Percentiles rank a stretch among this genome's conserved stretches.
These are phyloP conservation scores for Arabis alpina DNA, from an alignment of 345 rosid genomes.

Conservation along the genomic window DNA sequence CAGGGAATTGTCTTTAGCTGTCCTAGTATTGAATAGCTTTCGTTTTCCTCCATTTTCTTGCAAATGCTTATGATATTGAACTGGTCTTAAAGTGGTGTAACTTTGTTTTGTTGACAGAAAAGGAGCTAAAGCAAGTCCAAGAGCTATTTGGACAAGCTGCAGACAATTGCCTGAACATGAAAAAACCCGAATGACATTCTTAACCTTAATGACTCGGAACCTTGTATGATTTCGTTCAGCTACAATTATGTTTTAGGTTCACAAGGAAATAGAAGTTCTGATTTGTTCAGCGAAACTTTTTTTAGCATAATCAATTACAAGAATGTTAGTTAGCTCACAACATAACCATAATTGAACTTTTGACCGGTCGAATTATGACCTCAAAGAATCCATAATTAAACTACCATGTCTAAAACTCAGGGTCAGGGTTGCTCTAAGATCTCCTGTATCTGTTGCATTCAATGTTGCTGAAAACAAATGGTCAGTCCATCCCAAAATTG, in stretches of 20 bases:
- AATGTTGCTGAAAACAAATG: conserved; percentile 7
- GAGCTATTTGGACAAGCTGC: conserved; percentile 79
- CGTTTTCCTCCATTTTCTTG: background rate
- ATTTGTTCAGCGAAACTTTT: background rate
- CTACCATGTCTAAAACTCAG: background rate
- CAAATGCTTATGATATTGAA: background rate
- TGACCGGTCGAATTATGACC: conserved; percentile 2
- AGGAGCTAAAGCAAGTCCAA: conserved; percentile 82
- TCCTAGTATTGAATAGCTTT: background rate
- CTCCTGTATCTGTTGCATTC: background rate
- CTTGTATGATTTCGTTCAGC: conserved; percentile 5
- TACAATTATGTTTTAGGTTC: background rate
- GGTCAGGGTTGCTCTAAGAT: background rate
- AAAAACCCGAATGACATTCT: conserved; percentile 64
- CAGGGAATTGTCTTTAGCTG: background rate
- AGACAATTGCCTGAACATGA: conserved; percentile 84
- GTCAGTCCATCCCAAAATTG: conserved; percentile 2
- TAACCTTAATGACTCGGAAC: conserved; percentile 18
- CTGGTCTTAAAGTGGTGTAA: background rate
- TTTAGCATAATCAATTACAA: background rate
- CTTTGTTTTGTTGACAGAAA: conserved; percentile 57
- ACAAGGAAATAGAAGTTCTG: background rate
- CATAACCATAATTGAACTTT: background rate
- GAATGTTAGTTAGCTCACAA: background rate
- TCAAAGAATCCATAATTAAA: background rate